A percentile compares a stretch with the other conserved stretches of the same genome.
Evolutionary conservation across 2,329 filamentous ascomycete species (phyloP).

Genomic region (Paecilomyces fulvus): DNA sequence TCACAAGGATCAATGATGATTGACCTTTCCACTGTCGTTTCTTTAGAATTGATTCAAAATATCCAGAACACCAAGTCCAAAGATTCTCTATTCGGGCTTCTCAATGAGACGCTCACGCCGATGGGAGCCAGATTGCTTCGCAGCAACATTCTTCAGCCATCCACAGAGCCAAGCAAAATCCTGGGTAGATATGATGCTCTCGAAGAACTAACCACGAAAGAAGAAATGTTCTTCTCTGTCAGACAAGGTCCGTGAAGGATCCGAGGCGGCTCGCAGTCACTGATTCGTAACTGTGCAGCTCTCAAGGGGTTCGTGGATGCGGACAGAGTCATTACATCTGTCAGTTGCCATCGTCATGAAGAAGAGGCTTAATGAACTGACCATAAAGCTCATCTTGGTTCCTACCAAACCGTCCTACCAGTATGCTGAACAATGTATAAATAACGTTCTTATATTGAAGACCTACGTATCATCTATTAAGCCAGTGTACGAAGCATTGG

Average conservation of each 20-base stretch:
- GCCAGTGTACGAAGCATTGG: constrained; percentile 60
- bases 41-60: constrained; percentile 86
- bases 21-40: constrained; percentile 76
- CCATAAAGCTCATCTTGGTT: constrained; percentile 62
- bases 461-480: constrained; percentile 64
- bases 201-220: constrained; percentile 69
- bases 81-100: constrained; percentile 71
- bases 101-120: constrained; percentile 77
- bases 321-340: constrained; percentile 70
- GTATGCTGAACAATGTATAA: constrained; percentile 71
- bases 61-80: constrained; percentile 67
- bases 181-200: constrained; percentile 69
- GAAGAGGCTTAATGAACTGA: constrained; percentile 7
- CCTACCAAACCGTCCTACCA: constrained; percentile 57
- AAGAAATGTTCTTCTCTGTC: constrained; percentile 74
- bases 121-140: constrained; percentile 82
- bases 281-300: constrained; percentile 37
- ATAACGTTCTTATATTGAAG: constrained; percentile 80
- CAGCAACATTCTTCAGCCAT: constrained; percentile 81
- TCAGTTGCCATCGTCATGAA: constrained; percentile 27
- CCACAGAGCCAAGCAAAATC: constrained; percentile 63
- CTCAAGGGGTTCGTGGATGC: constrained; percentile 69
- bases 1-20: constrained; percentile 95
- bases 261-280: background rate
- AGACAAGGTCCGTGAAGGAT: constrained; percentile 50